Evolutionary conservation across 257 asterid species (phyloP), one percentile per base, ranked within the genome.

Genomic region (Craterostigma plantagineum): DNA sequence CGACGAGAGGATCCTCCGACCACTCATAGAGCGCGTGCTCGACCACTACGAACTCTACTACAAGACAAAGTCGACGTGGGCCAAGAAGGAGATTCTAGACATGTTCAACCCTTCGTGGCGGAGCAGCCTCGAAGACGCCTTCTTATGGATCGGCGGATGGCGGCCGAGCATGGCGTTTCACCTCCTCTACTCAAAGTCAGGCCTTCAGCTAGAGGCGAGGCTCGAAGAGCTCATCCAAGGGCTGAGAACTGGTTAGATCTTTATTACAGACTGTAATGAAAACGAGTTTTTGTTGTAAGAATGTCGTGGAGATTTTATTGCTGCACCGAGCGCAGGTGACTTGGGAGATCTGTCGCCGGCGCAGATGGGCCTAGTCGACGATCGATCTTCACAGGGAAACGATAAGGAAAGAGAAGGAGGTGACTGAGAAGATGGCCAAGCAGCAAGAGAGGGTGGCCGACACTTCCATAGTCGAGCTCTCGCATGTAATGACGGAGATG

Each of bases 111-210:
- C 93, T 0, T 11, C 86, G 0, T 77, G 93, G 91, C 54, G 52
- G 36, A 77, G 83, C 45, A 60, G 57, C 45, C 70, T 81, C 0
- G 91, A 81, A 61, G 75, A 74, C 14, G 83, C 80, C 8, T 71
- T 71, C 44, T 39, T 69, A n/a, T 81, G 91, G 93, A 61, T 77
- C 2, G 91, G 83, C 0, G 86, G 86, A 0, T 77, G 93, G 91
- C 70, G 91, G n/a, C 94, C 94, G 0, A 71, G 61, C 40, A 69
- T 69, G 82, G 80, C 83, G 10, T 66, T 71, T 37, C 86, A 77
- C 42, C 54, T 81, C 43, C 69, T 81, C 8, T 81, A 77, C 51
- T 77, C 91, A 4, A 69, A 77, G 51, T 66, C 78, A 0, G 91
- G 83, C 0, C 35, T 63, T 1, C 83, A 81, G 38, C 46, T 81